Base-by-base conservation (phyloP, 441 rosid species). In the Populus hybrid region DNA sequence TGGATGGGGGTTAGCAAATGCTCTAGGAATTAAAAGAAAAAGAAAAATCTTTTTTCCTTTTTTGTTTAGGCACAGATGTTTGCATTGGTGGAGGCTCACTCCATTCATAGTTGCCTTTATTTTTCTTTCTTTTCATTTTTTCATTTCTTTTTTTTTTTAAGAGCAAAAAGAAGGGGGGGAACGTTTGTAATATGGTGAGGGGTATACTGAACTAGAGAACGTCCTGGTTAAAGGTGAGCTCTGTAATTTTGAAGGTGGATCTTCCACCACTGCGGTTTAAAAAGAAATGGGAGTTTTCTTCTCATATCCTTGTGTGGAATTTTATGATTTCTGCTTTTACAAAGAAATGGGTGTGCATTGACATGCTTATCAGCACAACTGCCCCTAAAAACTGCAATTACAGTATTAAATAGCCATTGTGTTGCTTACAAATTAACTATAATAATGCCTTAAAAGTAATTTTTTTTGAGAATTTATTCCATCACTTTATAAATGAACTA, bases 231-330 rank as follows among this genome's bases (percentile, higher is more conserved):
- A 75, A 78, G 63, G 46, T 63, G 79, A 82, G 82, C 80, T 78
- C 80, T 83, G 83, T 89, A 84, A 81, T 84, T 83, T 86, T 87
- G 84, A 83, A 71, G 87, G 87, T 85, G 86, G 84, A 79, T 85
- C 21, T 83, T 82, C 82, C 83, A 70, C 81, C 89, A 35, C 36
- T 38, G 88, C 81, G 84, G 81, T 85, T 82, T 72, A 75, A 71
- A 38, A 75, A 36, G 69, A 79, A 57, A 77, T 64, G 42, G 68
- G 14, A 67, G 67, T 68, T 72, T 80, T 67, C 7, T n/a, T 23
- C 38, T 14, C 70, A 1, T 36, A n/a, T 6, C 72, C 38, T n/a
- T 53, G 10, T 36, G 53, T 36, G 9, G 6, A 7, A 2, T n/a
- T 36, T 69, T 32, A 14, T 10, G 9, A n/a, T 36, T 67, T 32